Evolutionary conservation across 139 green algal genomes (phyloP), one percentile per base, ranked within the genome.

Genomic region (Raphidocelis subcapitata): DNA sequence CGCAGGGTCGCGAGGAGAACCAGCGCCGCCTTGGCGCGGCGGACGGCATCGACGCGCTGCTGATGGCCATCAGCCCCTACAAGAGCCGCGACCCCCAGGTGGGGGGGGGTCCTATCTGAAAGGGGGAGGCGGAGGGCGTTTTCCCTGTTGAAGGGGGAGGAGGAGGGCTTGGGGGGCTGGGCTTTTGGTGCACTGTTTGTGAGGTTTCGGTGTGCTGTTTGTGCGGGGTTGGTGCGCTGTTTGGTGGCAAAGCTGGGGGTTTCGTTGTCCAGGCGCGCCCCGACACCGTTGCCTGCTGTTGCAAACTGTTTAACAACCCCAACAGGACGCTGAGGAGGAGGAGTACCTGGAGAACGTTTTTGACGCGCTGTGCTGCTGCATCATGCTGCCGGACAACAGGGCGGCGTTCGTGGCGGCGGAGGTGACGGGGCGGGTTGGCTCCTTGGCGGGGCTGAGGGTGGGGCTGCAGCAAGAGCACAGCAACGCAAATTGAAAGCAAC

Each of bases 321-420:
- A 49, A 49, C 31, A 28, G 37, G 64, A 73, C 41, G 79, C 80
- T 0, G 91, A 92, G 35, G 92, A 96, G 82, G 83, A 89, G 69
- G 92, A 97, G 82, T 87, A 88, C 47, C 63, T 98, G 64, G 89
- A 89, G 68, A 98, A 99, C 82, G 73, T 94, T 54, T 97, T 97
- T 71, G 91, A 97, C 69, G 83, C 87, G 21, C 74, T 98, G 24
- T 95, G 92, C 82, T 86, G 84, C 26, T 86, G 82, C 52, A 80
- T 97, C 21, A 89, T 97, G 90, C 65, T 84, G 67, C 77, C 64
- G 16, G 81, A 82, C 28, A 86, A 86, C 81, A 89, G 90, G 77
- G 28, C 54, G 2, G 79, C 80, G 5, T 97, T 97, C 67, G 71
- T 90, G 24, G 41, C 41, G 8, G 41, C 41, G 12, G 41, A 49